Evolutionary conservation across 805 yeast genomes (phyloP).

Genomic region (Myxozyma nipponensis): DNA sequence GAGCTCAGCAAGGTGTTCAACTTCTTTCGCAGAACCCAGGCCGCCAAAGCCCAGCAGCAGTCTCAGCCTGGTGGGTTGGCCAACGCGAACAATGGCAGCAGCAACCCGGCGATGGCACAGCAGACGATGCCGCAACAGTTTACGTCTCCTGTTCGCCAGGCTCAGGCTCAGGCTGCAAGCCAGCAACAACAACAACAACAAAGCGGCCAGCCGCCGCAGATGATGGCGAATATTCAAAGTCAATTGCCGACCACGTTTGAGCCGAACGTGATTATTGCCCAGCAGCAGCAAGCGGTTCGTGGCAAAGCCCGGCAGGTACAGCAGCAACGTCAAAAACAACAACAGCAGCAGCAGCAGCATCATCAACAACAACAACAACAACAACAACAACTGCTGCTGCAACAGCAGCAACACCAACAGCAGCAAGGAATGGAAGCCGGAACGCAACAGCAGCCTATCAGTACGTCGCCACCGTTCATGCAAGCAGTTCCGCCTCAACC

Average conservation of each 20-base stretch:
- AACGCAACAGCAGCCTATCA: neutral
- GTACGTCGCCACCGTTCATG: neutral
- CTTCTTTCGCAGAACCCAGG: conserved; percentile 10
- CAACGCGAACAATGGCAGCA: neutral
- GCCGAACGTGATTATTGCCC: neutral
- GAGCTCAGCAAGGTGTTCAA: conserved; percentile 21
- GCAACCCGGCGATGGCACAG: neutral
- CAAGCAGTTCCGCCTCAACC: neutral
- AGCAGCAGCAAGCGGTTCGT: neutral
- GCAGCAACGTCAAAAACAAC: conserved; percentile 7
- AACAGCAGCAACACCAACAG: neutral
- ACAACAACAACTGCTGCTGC: neutral
- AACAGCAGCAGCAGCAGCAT: conserved; percentile 1
- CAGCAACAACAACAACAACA: no score
- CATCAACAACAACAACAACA: conserved; percentile 5
- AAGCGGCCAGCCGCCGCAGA: no score
- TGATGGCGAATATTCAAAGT: neutral
- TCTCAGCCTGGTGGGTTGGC: neutral
- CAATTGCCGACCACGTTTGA: neutral
- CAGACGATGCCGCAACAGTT: neutral
- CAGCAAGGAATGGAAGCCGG: neutral
- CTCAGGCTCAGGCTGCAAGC: neutral
- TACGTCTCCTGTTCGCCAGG: neutral
- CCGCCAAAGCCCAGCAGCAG: neutral
- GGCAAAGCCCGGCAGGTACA: neutral